Conservation (phyloP, 2,329 filamentous ascomycete species). For the Fusarium multiceps region DNA sequence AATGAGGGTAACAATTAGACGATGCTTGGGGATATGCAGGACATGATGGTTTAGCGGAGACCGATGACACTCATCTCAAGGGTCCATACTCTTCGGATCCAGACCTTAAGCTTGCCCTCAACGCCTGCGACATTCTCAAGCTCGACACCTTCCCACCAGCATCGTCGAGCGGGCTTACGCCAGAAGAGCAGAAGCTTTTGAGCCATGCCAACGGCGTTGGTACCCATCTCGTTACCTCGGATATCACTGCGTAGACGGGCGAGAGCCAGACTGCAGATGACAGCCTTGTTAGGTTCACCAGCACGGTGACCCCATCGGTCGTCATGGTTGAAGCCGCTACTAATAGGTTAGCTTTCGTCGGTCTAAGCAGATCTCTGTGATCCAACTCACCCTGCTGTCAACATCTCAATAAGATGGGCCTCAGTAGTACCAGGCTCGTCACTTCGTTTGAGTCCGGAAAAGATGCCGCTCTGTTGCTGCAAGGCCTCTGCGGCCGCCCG, state of each 20-base stretch:
- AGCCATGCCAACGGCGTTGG: constrained; percentile 93
- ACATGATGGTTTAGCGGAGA: constrained; percentile 65
- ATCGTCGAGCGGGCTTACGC: constrained; percentile 94
- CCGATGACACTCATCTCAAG: constrained; percentile 97
- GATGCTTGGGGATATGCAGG: constrained; percentile 2
- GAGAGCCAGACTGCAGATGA: constrained; percentile 95
- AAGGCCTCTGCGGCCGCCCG: constrained; percentile 88
- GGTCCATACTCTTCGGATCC: constrained; percentile 98
- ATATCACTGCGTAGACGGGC: constrained; percentile 94
- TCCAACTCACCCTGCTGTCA: constrained; percentile 88
- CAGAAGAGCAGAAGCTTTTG: constrained; percentile 98
- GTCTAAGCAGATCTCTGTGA: neutral
- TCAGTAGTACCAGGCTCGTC: constrained; percentile 97
- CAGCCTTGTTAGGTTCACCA: constrained; percentile 97
- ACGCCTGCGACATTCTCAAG: constrained; percentile 90
- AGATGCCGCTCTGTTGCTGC: constrained; percentile 91
- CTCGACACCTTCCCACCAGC: constrained; percentile 99
- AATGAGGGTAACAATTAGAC: constrained; percentile 24
- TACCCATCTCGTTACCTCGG: constrained; percentile 78
- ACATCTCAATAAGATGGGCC: constrained; percentile 98
- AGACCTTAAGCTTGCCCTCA: constrained; percentile 92
- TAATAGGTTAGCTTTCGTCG: constrained; percentile 3
- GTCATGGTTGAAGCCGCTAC: constrained; percentile 95
- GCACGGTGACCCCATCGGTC: constrained; percentile 96
- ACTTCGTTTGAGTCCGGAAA: constrained; percentile 92